Percentiles rank a stretch among this genome's conserved stretches.
Evolutionary conservation across 768 basidiomycete species (phyloP).

Genomic region (Dioszegia crocea): DNA sequence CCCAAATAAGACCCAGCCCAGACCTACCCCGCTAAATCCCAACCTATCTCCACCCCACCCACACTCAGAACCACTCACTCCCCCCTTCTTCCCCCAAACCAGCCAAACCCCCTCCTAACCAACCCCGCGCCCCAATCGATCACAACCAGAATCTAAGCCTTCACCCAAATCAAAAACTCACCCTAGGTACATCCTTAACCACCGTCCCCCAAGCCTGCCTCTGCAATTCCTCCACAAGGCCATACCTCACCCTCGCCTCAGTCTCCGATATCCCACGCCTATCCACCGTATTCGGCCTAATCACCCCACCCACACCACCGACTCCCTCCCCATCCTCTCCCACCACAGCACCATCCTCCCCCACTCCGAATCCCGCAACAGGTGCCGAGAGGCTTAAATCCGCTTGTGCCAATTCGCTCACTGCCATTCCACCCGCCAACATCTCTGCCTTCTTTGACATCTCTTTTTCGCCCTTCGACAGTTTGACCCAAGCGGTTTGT

Average conservation of each 20-base stretch:
- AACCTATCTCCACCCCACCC: too few relatives aligned
- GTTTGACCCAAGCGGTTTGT: constrained; percentile 20
- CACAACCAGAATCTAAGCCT: not conserved
- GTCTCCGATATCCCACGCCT: constrained; percentile 28
- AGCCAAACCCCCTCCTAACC: too few relatives aligned
- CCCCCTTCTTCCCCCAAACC: too few relatives aligned
- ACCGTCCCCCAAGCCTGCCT: constrained; percentile 30
- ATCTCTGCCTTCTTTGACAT: constrained; percentile 12
- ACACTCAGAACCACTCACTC: too few relatives aligned
- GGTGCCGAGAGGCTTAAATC: not conserved
- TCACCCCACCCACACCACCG: not conserved
- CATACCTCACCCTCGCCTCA: constrained; percentile 30
- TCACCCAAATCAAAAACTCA: constrained; percentile 8
- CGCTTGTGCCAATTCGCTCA: not conserved
- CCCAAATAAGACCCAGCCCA: too few relatives aligned
- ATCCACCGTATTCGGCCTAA: constrained; percentile 26
- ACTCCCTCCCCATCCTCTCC: constrained; percentile 1
- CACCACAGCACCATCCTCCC: not conserved
- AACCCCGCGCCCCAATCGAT: too few relatives aligned
- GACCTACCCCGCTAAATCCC: too few relatives aligned
- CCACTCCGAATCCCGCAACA: not conserved
- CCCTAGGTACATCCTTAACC: constrained; percentile 39
- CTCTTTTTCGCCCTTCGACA: constrained; percentile 23
- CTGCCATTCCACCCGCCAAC: not conserved
- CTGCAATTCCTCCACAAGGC: constrained; percentile 36